phyloP scores from a whole-genome alignment of 2,329 filamentous ascomycete species.

The Metarhizium sp. region DNA sequence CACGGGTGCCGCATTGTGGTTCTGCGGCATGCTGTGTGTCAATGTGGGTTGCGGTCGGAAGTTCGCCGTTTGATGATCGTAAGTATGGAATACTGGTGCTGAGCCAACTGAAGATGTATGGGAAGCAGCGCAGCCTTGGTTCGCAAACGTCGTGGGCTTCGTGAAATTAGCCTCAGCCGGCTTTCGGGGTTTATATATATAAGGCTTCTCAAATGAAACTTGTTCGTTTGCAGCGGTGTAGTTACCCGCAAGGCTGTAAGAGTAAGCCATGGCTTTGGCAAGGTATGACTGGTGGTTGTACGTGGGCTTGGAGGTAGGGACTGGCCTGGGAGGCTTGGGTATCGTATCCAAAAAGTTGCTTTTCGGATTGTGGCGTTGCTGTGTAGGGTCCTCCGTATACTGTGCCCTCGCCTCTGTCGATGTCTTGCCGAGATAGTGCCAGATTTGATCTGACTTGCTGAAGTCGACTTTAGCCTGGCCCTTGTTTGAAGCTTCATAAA shows the following conservation, averaged over 20 bases:
- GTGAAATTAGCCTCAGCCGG: constrained; percentile 16
- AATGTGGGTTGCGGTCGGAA: background rate
- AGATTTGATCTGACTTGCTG: constrained; percentile 63
- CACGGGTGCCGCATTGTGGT: constrained; percentile 5
- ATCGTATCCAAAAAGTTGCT: constrained; percentile 67
- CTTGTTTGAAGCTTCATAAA: constrained; percentile 46
- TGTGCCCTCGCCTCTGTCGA: constrained; percentile 88
- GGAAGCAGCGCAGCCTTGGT: constrained; percentile 16
- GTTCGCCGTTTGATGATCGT: constrained; percentile 9
- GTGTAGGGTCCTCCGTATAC: constrained; percentile 69
- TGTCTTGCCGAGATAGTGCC: constrained; percentile 77
- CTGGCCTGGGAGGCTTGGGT: constrained; percentile 38
- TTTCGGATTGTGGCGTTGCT: constrained; percentile 53
- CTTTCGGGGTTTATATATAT: constrained; percentile 42
- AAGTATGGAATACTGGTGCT: constrained; percentile 4
- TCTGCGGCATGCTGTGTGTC: constrained; percentile 2
- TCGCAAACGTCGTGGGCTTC: constrained; percentile 3
- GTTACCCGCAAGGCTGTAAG: constrained; percentile 5
- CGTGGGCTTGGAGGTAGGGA: constrained; percentile 15
- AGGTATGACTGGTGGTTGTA: constrained; percentile 8
- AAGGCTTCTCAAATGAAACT: constrained; percentile 34
- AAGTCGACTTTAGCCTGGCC: constrained; percentile 63
- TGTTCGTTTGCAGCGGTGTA: constrained; percentile 2
- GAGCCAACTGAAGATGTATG: background rate
- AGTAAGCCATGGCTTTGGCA: constrained; percentile 9